Evolutionary conservation across 495 filamentous ascomycete species (phyloP), one percentile per base, ranked within the genome.

Genomic region (Aspergillus nanangensis): DNA sequence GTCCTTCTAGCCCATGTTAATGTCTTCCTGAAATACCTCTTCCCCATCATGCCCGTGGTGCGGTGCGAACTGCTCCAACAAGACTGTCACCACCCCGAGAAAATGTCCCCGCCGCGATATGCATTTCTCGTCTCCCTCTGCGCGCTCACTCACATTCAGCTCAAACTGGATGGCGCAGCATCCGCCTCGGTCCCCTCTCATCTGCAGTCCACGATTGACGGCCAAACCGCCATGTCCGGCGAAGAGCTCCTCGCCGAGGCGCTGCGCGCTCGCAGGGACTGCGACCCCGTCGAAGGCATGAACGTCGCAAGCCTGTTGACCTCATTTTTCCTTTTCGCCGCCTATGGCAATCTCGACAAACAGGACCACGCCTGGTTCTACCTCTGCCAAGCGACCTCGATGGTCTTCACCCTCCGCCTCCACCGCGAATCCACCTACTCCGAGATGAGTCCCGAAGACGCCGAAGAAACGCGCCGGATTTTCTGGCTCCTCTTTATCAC

Each of bases 101-200:
- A 50, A 9, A 37, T 73, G 33, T 82, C 79, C n/a, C 62, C 80
- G 17, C 84, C 86, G 47, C 77, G 84, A 10, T 95, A 95, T 65
- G 89, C 87, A 37, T 78, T 94, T 29, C 61, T 95, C 29, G 80
- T 81, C 2, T 81, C 89, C 5, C 65, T 95, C 2, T 93, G 86
- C 57, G 86, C 87, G 1, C 90, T 87, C 55, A 88, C 91, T 56
- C 81, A 90, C 70, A 87, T 93, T 17, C 90, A 95, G 56, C 82
- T 92, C 32, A 68, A 72, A 14, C 49, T 80, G 0, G 69, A 78
- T 70, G 75, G 70, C 3, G 69, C 79, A 20, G 76, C 77, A 0
- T 61, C 70, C 5, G 70, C 70, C 21, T 70, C 82, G 38, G 75
- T 77, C 37, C 70, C 77, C 17, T 66, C 65, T 22, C 77, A 78